phyloP scores from a whole-genome alignment of 2,329 filamentous ascomycete genomes.

The Daldinia sp. region DNA sequence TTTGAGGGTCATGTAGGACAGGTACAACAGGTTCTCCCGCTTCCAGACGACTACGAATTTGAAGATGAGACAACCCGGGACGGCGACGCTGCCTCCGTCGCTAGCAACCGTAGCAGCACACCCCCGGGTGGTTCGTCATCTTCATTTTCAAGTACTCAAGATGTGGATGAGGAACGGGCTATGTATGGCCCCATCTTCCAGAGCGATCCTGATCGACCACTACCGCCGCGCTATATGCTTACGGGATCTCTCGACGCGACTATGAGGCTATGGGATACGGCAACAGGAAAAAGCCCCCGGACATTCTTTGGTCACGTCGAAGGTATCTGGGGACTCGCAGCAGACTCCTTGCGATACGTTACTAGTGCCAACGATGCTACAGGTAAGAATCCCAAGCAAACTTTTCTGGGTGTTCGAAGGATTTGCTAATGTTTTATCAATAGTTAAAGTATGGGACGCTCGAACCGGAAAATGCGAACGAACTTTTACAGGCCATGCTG shows the following conservation, averaged over 20 bases:
- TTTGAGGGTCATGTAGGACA: slow-evolving; percentile 94
- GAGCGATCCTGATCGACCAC: slow-evolving; percentile 66
- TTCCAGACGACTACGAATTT: slow-evolving; percentile 89
- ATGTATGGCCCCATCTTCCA: slow-evolving; percentile 71
- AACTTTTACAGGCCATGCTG: slow-evolving; percentile 89
- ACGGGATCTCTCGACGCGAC: slow-evolving; percentile 92
- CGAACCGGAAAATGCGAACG: slow-evolving; percentile 89
- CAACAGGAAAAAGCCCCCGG: slow-evolving; percentile 80
- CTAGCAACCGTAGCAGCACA: slow-evolving; percentile 57
- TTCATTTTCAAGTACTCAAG: slow-evolving; percentile 35
- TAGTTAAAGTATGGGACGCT: slow-evolving; percentile 96
- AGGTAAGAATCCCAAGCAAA: slow-evolving; percentile 16
- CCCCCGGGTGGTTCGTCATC: slow-evolving; percentile 45
- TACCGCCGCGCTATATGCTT: slow-evolving; percentile 89
- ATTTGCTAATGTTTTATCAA: slow-evolving; percentile 13
- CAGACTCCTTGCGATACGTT: slow-evolving; percentile 86
- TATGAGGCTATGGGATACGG: slow-evolving; percentile 90
- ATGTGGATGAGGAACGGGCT: slow-evolving; percentile 56
- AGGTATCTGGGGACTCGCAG: slow-evolving; percentile 91
- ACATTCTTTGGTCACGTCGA: slow-evolving; percentile 98
- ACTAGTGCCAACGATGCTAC: slow-evolving; percentile 89
- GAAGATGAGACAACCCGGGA: slow-evolving; percentile 70
- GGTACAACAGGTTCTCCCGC: slow-evolving; percentile 87
- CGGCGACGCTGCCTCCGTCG: slow-evolving; percentile 62
- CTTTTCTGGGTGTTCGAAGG: background rate